Conservation (phyloP, 768 basidiomycete genomes). For the Lactarius trivialis region DNA sequence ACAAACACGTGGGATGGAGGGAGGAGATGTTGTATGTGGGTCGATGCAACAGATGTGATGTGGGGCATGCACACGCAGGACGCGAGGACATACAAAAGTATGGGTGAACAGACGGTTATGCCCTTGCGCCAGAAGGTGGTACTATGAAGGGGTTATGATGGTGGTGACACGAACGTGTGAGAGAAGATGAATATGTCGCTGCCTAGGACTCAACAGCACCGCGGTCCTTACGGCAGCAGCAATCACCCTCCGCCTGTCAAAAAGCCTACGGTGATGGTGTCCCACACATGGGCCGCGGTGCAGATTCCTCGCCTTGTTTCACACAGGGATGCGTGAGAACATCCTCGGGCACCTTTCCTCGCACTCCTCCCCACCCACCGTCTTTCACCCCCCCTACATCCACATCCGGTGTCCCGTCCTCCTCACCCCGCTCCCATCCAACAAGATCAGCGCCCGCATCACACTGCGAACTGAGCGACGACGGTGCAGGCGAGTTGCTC, state of each 20-base stretch:
- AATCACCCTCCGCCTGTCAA: background rate
- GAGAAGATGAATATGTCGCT: conserved; percentile 1
- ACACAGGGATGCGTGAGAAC: background rate
- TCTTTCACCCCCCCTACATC: background rate
- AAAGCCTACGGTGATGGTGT: background rate
- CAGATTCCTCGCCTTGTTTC: background rate
- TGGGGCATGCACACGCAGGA: background rate
- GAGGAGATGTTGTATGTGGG: background rate
- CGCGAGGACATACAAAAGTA: background rate
- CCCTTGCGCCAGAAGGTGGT: background rate
- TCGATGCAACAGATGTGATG: conserved; percentile 3
- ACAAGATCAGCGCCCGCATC: conserved; percentile 23
- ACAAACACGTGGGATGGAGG: background rate
- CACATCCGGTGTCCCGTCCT: conserved; percentile 6
- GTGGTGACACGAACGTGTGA: background rate
- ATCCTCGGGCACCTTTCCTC: conserved; percentile 4
- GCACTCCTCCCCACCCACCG: background rate
- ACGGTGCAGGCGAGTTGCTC: conserved; percentile 51
- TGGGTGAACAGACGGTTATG: background rate
- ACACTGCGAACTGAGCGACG: conserved; percentile 46
- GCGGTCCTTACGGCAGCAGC: background rate
- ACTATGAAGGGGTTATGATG: background rate
- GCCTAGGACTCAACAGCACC: background rate
- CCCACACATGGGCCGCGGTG: background rate
- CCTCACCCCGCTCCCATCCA: conserved; percentile 17